These are phyloP conservation scores for Melaleuca quinquenervia DNA, from an alignment of 345 rosid genomes.

Conservation along the genomic window DNA sequence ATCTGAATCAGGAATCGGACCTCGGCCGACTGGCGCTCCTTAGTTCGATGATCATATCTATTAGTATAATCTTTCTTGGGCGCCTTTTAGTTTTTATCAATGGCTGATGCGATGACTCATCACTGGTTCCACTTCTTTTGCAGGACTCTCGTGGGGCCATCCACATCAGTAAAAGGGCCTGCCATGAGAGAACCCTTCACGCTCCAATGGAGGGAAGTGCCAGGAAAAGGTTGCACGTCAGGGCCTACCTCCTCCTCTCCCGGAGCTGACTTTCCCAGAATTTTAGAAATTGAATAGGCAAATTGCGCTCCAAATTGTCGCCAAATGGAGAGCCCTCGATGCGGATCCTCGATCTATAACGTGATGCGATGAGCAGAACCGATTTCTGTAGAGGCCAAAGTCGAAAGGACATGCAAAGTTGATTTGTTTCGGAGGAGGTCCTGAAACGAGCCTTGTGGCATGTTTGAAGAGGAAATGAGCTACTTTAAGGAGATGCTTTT, in stretches of 20 bases:
- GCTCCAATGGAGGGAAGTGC: background rate
- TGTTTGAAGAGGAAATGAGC: background rate
- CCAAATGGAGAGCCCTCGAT: background rate
- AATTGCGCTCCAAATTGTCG: background rate
- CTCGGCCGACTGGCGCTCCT: rapidly evolving
- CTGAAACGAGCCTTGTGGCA: background rate
- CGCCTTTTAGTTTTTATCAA: no score
- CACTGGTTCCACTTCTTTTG: background rate
- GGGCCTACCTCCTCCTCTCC: background rate
- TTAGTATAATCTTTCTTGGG: background rate
- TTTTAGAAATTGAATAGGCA: background rate
- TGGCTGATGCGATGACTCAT: background rate
- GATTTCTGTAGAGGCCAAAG: no score
- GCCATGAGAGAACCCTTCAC: background rate
- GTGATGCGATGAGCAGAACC: background rate
- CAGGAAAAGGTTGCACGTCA: background rate
- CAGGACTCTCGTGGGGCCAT: background rate
- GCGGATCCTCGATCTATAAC: background rate
- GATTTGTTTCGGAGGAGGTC: background rate
- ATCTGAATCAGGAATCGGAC: background rate
- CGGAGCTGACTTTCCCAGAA: background rate
- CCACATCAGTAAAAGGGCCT: background rate
- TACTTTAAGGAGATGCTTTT: background rate
- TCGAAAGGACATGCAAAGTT: background rate
- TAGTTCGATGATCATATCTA: background rate